phyloP scores from a whole-genome alignment of 352 stramenopile species.

The Phytopythium kandeliae region DNA sequence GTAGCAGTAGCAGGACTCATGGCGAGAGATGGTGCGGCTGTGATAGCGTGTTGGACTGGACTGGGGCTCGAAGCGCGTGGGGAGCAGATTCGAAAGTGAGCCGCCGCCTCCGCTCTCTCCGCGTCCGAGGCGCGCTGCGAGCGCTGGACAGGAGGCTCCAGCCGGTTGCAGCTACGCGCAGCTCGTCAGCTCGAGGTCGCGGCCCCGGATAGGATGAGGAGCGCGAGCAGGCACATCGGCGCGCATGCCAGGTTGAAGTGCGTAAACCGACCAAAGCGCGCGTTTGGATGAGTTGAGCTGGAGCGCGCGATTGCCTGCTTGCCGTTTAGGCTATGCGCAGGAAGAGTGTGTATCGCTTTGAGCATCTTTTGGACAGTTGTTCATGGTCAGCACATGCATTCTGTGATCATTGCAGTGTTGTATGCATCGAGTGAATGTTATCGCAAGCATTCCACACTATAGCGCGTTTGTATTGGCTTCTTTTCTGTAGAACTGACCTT shows the following conservation, averaged over 20 bases:
- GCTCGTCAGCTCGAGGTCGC: neutral
- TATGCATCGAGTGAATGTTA: too few relatives aligned
- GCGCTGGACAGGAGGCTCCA: too few relatives aligned
- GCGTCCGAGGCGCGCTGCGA: too few relatives aligned
- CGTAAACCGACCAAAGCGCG: neutral
- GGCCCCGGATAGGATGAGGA: neutral
- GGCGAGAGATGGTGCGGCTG: neutral
- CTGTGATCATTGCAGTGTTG: too few relatives aligned
- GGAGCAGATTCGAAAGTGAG: constrained; percentile 2
- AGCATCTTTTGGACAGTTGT: too few relatives aligned
- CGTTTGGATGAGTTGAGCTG: constrained; percentile 4
- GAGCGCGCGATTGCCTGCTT: too few relatives aligned
- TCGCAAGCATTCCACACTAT: too few relatives aligned
- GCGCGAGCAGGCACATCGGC: neutral
- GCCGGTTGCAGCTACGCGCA: neutral
- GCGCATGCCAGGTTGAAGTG: neutral
- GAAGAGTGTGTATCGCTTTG: too few relatives aligned
- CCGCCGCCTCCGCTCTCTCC: neutral
- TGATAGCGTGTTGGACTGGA: neutral
- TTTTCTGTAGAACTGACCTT: too few relatives aligned
- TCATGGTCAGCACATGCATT: too few relatives aligned
- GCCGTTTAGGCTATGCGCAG: too few relatives aligned
- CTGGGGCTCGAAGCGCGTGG: neutral
- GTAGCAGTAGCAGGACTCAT: neutral
- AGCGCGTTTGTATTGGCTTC: too few relatives aligned